Conservation (phyloP, 78 protist species). For the Polysphondylium violaceum region DNA sequence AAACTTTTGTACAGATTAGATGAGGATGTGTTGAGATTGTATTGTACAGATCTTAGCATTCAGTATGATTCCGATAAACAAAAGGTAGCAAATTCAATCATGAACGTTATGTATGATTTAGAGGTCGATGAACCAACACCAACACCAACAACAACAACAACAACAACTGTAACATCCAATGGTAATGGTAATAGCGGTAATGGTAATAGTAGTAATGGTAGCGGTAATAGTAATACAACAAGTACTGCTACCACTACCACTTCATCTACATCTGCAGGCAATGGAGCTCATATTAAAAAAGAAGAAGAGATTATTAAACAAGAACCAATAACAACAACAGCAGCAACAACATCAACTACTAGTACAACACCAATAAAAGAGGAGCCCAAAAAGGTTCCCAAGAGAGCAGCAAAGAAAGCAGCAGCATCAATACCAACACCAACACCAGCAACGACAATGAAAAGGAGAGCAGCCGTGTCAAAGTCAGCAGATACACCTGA, state of each 20-base stretch:
- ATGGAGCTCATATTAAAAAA: neutral
- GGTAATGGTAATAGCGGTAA: neutral
- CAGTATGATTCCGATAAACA: neutral
- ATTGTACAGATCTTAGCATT: conserved; percentile 21
- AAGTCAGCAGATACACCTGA: conserved; percentile 1
- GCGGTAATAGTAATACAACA: neutral
- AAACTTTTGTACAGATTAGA: neutral
- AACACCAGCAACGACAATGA: neutral
- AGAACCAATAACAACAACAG: neutral
- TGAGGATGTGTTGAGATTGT: neutral
- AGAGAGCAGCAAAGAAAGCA: no score
- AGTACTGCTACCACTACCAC: neutral
- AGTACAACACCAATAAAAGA: no score
- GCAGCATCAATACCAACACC: neutral
- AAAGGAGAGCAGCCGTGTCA: neutral
- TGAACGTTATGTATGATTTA: conserved; percentile 34
- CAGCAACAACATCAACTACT: neutral
- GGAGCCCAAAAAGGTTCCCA: no score
- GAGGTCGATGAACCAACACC: neutral
- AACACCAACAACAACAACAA: neutral
- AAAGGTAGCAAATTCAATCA: neutral
- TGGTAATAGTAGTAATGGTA: neutral
- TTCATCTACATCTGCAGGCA: neutral
- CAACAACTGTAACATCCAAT: neutral
- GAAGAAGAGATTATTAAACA: neutral